A percentile compares a stretch with the other conserved stretches of the same genome.
These are phyloP conservation scores for Neurospora sp. DNA, from an alignment of 495 filamentous ascomycete genomes.

Conservation along the genomic window DNA sequence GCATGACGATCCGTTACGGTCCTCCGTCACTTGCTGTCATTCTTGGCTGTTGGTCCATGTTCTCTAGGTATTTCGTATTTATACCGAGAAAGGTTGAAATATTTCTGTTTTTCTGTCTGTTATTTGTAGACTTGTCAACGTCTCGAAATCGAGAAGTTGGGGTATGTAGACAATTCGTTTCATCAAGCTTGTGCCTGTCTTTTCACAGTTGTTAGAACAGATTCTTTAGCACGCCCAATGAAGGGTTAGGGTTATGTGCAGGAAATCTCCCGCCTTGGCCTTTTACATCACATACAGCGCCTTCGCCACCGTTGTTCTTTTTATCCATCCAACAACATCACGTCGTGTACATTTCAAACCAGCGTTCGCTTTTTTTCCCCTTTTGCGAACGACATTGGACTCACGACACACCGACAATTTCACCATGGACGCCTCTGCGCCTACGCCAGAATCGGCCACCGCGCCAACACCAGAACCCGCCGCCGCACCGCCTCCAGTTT, in stretches of 20 bases:
- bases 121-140: too few species aligned
- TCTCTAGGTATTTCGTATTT: not conserved
- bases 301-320: not conserved
- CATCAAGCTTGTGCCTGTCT: not conserved
- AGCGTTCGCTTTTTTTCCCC: not conserved
- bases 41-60: not conserved
- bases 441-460: not conserved
- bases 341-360: not conserved
- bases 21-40: not conserved
- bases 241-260: not conserved
- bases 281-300: not conserved
- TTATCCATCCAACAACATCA: not conserved
- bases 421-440: not conserved
- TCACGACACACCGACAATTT: not conserved
- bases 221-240: not conserved
- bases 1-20: not conserved
- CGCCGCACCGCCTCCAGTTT: slow-evolving; percentile 19
- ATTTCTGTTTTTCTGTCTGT: not conserved
- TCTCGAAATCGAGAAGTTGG: too few species aligned
- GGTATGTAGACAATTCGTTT: not conserved
- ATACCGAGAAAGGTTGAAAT: not conserved
- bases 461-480: slow-evolving; percentile 10
- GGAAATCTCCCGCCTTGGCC: not conserved
- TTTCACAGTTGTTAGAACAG: not conserved
- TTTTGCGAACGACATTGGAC: not conserved